Percentiles rank a stretch among this genome's conserved stretches.
Conservation (phyloP, 805 yeast genomes). For the Kuraishia molischiana region DNA sequence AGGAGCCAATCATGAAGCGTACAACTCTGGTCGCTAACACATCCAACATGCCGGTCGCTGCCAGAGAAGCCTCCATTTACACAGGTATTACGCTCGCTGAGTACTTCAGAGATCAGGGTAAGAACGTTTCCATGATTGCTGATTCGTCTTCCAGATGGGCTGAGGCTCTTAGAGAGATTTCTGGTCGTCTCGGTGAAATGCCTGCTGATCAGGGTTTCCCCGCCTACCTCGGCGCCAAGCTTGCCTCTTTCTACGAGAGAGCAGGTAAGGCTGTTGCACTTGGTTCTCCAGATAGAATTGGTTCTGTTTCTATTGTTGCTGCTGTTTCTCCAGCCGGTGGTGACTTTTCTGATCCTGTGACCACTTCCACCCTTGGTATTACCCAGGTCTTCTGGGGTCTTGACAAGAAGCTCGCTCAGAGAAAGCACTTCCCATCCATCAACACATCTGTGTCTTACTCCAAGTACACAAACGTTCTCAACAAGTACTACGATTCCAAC, state of each 20-base stretch:
- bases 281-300: constrained; percentile 94
- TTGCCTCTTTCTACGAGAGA: constrained; percentile 98
- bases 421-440: constrained; percentile 99
- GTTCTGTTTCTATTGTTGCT: constrained; percentile 98
- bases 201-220: constrained; percentile 99
- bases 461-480: constrained; percentile 83
- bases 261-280: constrained; percentile 95
- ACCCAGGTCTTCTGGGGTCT: constrained; percentile 99
- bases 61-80: constrained; percentile 98
- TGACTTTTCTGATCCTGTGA: constrained; percentile 99
- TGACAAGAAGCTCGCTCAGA: constrained; percentile 97
- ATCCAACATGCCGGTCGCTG: constrained; percentile 99
- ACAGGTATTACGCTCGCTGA: constrained; percentile 99
- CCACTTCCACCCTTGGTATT: constrained; percentile 96
- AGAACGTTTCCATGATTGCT: constrained; percentile 98
- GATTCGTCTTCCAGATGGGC: constrained; percentile 99
- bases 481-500: constrained; percentile 74
- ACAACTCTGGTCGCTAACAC: constrained; percentile 98
- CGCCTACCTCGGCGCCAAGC: constrained; percentile 96
- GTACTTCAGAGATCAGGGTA: constrained; percentile 99
- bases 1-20: constrained; percentile 99
- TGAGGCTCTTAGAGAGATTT: constrained; percentile 98
- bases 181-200: constrained; percentile 99
- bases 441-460: constrained; percentile 95
- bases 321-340: constrained; percentile 99